Evolutionary conservation across 2,329 filamentous ascomycete genomes (phyloP), one percentile per base, ranked within the genome.

Genomic region (Mycocentrospora acerina): DNA sequence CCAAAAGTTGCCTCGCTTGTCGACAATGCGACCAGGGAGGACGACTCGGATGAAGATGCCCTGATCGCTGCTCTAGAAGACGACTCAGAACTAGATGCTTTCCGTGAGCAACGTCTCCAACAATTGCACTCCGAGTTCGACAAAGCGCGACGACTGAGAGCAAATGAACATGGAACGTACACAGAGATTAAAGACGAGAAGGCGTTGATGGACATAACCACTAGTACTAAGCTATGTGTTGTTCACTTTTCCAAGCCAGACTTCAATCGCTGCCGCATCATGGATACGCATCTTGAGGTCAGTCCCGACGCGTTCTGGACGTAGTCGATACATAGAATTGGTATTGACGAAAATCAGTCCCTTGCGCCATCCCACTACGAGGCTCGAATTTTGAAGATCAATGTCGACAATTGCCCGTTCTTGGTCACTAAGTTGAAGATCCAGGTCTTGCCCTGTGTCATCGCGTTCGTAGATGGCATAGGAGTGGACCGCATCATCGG

Each of bases 171-270:
- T 58, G 79, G 79, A 26, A 71, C 61, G 8, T 81, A 79, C 53
- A 67, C 66, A 6, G 76, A 80, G 54, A 74, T 80, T 58, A 78
- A 75, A 35, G 73, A 74, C 44, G 81, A 84, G 57, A 79, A 81
- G 58, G 60, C 70, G 10, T 62, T 83, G 28, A 74, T 84, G 59
- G 74, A 79, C 47, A 78, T 82, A 47, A 82, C 80, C 7, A 83
- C 80, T 7, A 71, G 73, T 32, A 75, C 74, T 10, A 73, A 78
- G 43, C 66, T 75, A 17, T 81, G 77, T 51, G 71, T 83, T 2
- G 76, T 83, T 16, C 81, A 84, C 58, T 84, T 84, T 61, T 80
- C 77, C 60, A 81, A 83, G 55, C 73, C 79, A 3, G 81, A 83
- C 55, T 84, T 84, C 62, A 71, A 75, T 14, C 75, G 80, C 37